Evolutionary conservation across 331 rosid species (phyloP), one percentile per base, ranked within the genome.

Genomic region (Erythrophleum ivorense): DNA sequence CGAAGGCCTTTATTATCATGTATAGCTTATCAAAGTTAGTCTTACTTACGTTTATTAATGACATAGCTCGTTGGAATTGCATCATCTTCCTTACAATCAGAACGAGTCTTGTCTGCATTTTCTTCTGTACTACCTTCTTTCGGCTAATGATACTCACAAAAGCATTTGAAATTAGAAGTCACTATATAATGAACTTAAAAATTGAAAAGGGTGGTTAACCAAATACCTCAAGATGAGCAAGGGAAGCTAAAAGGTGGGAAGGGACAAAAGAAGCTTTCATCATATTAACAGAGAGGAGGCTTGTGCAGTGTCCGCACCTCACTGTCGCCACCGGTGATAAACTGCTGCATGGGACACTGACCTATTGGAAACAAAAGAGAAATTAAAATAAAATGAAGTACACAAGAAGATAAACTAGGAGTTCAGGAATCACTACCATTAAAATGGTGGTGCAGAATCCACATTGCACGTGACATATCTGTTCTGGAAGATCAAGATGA

Each of bases 271-370:
- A 86, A 88, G 98, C 94, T 82, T 87, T 90, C 80, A 81, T 88
- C 98, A 93, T 90, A 63, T 91, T 90, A 81, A 93, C 92, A 34
- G 98, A 93, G 14, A 95, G 90, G 7, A 95, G 94, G 84, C 85
- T 80, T 14, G 92, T 82, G 91, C 99, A 95, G 78, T 93, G 97
- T 6, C 99, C 99, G 41, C 99, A 95, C 84, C 92, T 90, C 2
- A 95, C 99, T 18, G 93, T 90, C 76, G 91, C 99, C 84, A 90
- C 92, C 98, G 84, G 88, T 60, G 92, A 85, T 83, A 95, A 78
- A 87, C 97, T 95, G 86, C 86, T 87, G 89, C 93, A 93, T 81
- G 99, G 99, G 9, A 95, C 97, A 63, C 95, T 93, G 3, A 95
- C 98, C 99, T 95, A 81, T 36, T 48, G 18, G 6, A 65, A 40